Evolutionary conservation across 306 rosid species (phyloP).

Genomic region (Lithocarpus polystachyus): DNA sequence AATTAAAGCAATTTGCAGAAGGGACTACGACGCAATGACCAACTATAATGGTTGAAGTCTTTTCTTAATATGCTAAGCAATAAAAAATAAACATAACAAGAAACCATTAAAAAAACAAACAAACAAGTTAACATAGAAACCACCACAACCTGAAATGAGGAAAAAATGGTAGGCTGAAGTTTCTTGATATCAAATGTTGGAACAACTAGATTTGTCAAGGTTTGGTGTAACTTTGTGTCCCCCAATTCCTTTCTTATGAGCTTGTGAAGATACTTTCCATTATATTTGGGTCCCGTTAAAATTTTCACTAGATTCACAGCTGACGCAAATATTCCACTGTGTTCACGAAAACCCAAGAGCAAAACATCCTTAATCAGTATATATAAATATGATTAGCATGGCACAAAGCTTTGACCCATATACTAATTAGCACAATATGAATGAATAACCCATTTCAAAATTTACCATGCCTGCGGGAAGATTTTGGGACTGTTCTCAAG

Average conservation of each 20-base stretch:
- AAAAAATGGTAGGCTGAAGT: slow-evolving; percentile 28
- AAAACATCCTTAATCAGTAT: not conserved
- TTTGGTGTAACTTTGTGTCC: slow-evolving; percentile 21
- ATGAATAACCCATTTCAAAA: no score
- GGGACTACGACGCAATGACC: no score
- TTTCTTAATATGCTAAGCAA: not conserved
- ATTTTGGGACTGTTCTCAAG: slow-evolving; percentile 23
- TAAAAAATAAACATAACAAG: not conserved
- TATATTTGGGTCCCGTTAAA: slow-evolving; percentile 28
- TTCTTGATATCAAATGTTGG: slow-evolving; percentile 30
- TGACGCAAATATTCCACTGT: slow-evolving; percentile 31
- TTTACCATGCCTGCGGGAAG: slow-evolving; percentile 30
- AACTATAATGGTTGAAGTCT: no score
- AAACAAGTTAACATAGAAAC: not conserved
- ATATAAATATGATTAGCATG: not conserved
- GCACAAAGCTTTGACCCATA: not conserved
- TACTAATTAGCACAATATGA: not conserved
- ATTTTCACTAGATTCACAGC: not conserved
- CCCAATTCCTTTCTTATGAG: not conserved
- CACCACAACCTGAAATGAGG: slow-evolving; percentile 15
- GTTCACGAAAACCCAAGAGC: not conserved
- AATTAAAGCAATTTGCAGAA: no score
- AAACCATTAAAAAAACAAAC: not conserved
- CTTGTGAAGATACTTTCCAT: slow-evolving; percentile 26
- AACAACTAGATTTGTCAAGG: slow-evolving; percentile 20